phyloP scores from a whole-genome alignment of 768 basidiomycete species.

The Sporobolomyces pararoseus region DNA sequence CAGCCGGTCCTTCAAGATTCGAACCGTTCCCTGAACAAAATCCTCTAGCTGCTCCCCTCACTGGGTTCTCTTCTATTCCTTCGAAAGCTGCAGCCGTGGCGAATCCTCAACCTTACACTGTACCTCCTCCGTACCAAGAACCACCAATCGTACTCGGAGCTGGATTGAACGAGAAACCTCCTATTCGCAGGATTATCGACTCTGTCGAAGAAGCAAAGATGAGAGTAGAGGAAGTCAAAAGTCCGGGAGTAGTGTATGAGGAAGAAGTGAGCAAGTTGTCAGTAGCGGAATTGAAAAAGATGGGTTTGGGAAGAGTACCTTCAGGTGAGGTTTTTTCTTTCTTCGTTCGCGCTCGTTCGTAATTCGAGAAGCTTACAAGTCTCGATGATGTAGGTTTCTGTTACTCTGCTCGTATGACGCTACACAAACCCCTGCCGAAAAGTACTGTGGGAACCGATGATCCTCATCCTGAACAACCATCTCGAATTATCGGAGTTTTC shows the following conservation, averaged over 20 bases:
- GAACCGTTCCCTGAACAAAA: slow-evolving; percentile 29
- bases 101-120: slow-evolving; percentile 25
- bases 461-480: slow-evolving; percentile 69
- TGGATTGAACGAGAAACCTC: slow-evolving; percentile 23
- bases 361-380: not conserved
- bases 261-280: slow-evolving; percentile 22
- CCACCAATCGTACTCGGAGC: slow-evolving; percentile 13
- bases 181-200: slow-evolving; percentile 13
- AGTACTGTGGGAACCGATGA: slow-evolving; percentile 56
- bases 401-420: slow-evolving; percentile 80
- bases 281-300: slow-evolving; percentile 24
- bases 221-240: not conserved
- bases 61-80: slow-evolving; percentile 25
- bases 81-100: slow-evolving; percentile 22
- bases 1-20: slow-evolving; percentile 11
- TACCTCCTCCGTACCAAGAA: slow-evolving; percentile 14
- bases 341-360: too few relatives aligned
- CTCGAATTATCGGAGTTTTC: slow-evolving; percentile 73
- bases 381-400: slow-evolving; percentile 39
- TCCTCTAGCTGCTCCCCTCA: slow-evolving; percentile 21
- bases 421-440: slow-evolving; percentile 63
- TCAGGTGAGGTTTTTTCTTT: slow-evolving; percentile 13
- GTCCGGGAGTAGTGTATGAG: slow-evolving; percentile 19
- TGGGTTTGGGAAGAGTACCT: slow-evolving; percentile 19
- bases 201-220: slow-evolving; percentile 6